phyloP scores from a whole-genome alignment of 2,329 filamentous ascomycete genomes.

The Huntiella savannae region DNA sequence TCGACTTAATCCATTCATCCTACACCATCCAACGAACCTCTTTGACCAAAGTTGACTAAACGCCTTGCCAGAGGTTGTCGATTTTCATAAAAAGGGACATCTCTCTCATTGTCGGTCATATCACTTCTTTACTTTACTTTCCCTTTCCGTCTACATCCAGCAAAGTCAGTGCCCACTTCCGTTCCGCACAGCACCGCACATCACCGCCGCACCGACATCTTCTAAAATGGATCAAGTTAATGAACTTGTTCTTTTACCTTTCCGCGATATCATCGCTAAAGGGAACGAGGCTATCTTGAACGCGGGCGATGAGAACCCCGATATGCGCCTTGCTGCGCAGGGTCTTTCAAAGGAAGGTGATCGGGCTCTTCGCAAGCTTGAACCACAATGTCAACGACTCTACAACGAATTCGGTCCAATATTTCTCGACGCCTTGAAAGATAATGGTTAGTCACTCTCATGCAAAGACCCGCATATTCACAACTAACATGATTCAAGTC shows the following conservation, averaged over 20 bases:
- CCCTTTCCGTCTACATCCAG: not conserved
- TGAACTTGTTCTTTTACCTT: conserved; percentile 30
- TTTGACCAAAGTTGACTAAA: too few species aligned
- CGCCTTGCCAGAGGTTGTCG: too few species aligned
- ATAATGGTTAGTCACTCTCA: conserved; percentile 27
- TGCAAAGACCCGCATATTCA: not conserved
- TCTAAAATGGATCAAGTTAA: conserved; percentile 22
- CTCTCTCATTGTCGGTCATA: too few species aligned
- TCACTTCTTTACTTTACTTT: too few species aligned
- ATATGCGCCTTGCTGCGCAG: conserved; percentile 32
- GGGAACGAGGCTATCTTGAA: conserved; percentile 28
- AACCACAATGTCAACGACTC: conserved; percentile 30
- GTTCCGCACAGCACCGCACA: too few species aligned
- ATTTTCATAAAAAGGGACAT: too few species aligned
- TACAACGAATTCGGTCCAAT: conserved; percentile 28
- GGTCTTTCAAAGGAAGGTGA: conserved; percentile 29
- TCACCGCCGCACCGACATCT: not conserved
- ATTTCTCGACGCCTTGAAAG: conserved; percentile 33
- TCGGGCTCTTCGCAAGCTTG: conserved; percentile 29
- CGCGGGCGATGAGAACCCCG: conserved; percentile 22
- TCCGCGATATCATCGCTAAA: conserved; percentile 33
- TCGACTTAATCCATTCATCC: too few species aligned
- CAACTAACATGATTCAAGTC: conserved; percentile 21
- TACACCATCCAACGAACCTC: too few species aligned
- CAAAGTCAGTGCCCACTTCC: not conserved